phyloP scores from a whole-genome alignment of 164 flowering plant genomes.

The Piper longum region DNA sequence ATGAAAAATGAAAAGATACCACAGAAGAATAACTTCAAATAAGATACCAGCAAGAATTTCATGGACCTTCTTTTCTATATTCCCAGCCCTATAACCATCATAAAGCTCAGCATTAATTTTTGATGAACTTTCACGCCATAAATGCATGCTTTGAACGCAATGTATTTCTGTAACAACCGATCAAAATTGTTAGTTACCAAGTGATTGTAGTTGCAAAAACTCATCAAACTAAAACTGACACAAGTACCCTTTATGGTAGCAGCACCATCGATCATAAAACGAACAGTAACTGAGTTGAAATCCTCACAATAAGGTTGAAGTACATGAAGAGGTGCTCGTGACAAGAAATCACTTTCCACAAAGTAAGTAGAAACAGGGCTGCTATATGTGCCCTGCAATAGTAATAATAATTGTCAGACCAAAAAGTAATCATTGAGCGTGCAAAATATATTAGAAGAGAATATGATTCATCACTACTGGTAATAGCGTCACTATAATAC shows the following conservation, averaged over 20 bases:
- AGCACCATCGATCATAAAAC: constrained; percentile 16
- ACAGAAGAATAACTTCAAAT: not conserved
- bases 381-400: not conserved
- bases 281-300: constrained; percentile 30
- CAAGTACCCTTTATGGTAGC: constrained; percentile 26
- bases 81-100: constrained; percentile 57
- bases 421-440: not conserved
- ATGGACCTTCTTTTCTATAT: constrained; percentile 41
- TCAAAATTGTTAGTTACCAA: not conserved
- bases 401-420: not conserved
- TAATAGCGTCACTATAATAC: not conserved
- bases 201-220: not conserved
- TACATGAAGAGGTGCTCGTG: constrained; percentile 32
- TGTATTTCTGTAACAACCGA: constrained; percentile 10
- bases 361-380: not conserved
- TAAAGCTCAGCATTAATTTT: constrained; percentile 53
- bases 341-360: constrained; percentile 14
- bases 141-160: constrained; percentile 43
- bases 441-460: not conserved
- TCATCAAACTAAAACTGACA: not conserved
- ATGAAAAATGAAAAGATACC: not conserved
- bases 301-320: constrained; percentile 47
- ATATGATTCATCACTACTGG: not conserved
- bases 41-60: constrained; percentile 67
- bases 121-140: constrained; percentile 73